Conservation (phyloP, 352 stramenopile genomes). For the Pythium monospermum region DNA sequence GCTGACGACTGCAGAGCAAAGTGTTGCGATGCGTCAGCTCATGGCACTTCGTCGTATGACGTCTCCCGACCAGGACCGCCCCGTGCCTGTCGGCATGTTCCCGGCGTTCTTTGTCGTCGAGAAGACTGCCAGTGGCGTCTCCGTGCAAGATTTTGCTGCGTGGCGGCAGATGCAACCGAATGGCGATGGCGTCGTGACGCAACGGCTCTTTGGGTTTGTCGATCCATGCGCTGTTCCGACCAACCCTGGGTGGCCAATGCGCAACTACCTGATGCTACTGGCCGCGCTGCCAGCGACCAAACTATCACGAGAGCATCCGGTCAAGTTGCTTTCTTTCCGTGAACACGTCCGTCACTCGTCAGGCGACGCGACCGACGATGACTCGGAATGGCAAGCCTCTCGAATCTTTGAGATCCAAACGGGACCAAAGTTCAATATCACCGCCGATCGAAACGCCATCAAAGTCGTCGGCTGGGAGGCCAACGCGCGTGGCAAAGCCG, state of each 20-base stretch:
- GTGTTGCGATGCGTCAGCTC: constrained; percentile 31
- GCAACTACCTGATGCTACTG: constrained; percentile 79
- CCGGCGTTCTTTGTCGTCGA: constrained; percentile 74
- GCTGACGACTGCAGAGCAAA: constrained; percentile 37
- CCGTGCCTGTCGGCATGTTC: constrained; percentile 23
- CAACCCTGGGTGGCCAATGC: constrained; percentile 85
- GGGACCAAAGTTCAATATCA: constrained; percentile 6
- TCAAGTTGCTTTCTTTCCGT: constrained; percentile 66
- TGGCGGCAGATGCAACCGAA: constrained; percentile 6
- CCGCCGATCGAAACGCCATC: constrained; percentile 11
- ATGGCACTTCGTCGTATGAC: constrained; percentile 30
- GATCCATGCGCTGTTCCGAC: constrained; percentile 74
- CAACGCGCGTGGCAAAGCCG: constrained; percentile 68
- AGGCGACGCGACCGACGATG: constrained; percentile 17
- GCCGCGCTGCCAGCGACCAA: constrained; percentile 31
- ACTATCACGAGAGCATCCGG: constrained; percentile 22
- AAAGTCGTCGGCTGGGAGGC: constrained; percentile 66
- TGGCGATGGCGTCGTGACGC: neutral
- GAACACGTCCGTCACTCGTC: constrained; percentile 58
- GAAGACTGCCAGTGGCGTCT: constrained; percentile 11
- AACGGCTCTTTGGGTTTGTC: constrained; percentile 83
- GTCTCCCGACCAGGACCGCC: constrained; percentile 7
- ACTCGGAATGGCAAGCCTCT: constrained; percentile 51
- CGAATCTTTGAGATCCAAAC: constrained; percentile 54
- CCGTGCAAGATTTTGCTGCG: constrained; percentile 8